Evolutionary conservation across 129 eudicot species (phyloP), one percentile per base, ranked within the genome.

Genomic region (Rutidosis leptorrhynchoides): DNA sequence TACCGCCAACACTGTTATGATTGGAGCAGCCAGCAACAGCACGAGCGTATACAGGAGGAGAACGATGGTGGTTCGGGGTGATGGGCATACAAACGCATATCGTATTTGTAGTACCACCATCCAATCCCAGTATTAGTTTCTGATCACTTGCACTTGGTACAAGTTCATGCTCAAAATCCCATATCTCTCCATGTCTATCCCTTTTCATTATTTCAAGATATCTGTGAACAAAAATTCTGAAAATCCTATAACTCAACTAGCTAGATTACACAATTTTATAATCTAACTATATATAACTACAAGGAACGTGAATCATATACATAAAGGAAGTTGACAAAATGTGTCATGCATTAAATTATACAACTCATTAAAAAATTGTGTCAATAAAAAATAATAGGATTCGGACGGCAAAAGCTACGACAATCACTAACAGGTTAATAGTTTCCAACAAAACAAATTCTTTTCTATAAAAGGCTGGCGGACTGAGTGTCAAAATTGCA

Each of bases 1-100:
- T 84, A 91, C 97, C 97, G n/a, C 97, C 97, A 69, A 91, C 96
- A 24, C 96, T 87, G 40, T 91, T 91, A 79, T 87, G 96, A 71
- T 91, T 91, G 42, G 97, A 91, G 83, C 96, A 91, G 22, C 97
- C 97, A 6, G 97, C 93, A 17, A 87, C 87, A 15, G 97, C 90
- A 45, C 97, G 94, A 9, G 90, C 85, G 35, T 83, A 82, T 33
- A 87, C 77, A 0, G 97, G 95, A 15, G 78, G 84, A 53, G 95
- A 86, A 55, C 46, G 46, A 72, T 85, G 76, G 52, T 78, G 82
- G 56, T 35, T 51, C 12, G 68, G 43, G 33, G 77, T 30, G 35
- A 84, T 26, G 5, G 96, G 90, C 79, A 91, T 83, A 65, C 96
- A 91, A n/a, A 88, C 56, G 56, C 96, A 88, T 5, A 88, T 82